Evolutionary conservation across 2,329 filamentous ascomycete species (phyloP).

Genomic region (Epichloe typhina): DNA sequence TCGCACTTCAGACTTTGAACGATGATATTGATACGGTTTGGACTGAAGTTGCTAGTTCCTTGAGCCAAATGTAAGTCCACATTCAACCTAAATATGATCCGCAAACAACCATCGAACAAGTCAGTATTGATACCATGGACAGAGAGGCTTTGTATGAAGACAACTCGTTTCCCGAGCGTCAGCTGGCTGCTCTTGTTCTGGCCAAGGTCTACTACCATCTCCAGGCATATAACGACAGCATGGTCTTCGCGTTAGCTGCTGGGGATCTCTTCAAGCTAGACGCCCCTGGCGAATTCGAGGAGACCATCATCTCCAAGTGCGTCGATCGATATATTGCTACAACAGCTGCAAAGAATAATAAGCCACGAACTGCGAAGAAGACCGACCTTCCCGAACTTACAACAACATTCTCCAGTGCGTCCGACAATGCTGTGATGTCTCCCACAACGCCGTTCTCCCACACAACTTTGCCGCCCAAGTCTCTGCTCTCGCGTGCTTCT

Average conservation of each 20-base stretch:
- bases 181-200: conserved; percentile 85
- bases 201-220: conserved; percentile 99
- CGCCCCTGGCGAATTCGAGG: conserved; percentile 85
- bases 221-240: conserved; percentile 97
- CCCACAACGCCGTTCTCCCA: conserved; percentile 94
- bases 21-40: conserved; percentile 94
- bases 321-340: conserved; percentile 93
- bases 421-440: conserved; percentile 62
- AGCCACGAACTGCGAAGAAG: conserved; percentile 29
- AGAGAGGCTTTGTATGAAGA: conserved; percentile 98
- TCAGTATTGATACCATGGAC: conserved; percentile 6
- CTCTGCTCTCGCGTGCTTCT: conserved; percentile 75
- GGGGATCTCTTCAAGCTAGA: conserved; percentile 93
- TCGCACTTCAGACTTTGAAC: conserved; percentile 89
- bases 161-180: conserved; percentile 82
- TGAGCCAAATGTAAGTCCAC: conserved; percentile 71
- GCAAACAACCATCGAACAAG: neutral
- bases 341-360: conserved; percentile 36
- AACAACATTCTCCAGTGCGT: conserved; percentile 60
- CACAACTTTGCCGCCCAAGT: conserved; percentile 85
- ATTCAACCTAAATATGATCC: neutral
- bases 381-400: conserved; percentile 54
- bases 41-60: conserved; percentile 87
- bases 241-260: conserved; percentile 91
- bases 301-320: conserved; percentile 97